Evolutionary conservation across 139 green algal genomes (phyloP).

Genomic region (Mychonastes homosphaera): DNA sequence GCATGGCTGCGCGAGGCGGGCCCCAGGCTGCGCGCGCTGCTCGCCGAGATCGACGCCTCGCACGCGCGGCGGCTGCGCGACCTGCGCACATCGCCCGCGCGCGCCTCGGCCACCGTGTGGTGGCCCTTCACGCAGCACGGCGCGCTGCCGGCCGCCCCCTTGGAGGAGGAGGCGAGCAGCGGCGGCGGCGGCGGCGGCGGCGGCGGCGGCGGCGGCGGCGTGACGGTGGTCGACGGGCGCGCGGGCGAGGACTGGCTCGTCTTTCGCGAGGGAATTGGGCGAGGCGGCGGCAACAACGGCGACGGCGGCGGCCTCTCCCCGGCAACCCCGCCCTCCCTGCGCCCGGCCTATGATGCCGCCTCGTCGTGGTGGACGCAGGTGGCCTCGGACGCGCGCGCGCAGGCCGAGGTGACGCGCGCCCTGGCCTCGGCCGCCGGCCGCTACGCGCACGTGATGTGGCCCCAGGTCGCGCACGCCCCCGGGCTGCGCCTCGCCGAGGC

Average conservation of each 20-base stretch:
- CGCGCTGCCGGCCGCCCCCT: constrained; percentile 15
- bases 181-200: background rate
- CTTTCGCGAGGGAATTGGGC: constrained; percentile 14
- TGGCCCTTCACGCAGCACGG: constrained; percentile 97
- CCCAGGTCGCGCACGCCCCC: constrained; percentile 55
- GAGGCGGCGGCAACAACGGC: constrained; percentile 11
- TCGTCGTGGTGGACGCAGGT: constrained; percentile 97
- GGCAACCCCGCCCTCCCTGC: constrained; percentile 13
- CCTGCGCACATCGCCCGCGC: constrained; percentile 21
- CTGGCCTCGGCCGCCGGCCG: constrained; percentile 58
- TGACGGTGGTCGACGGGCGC: constrained; percentile 79
- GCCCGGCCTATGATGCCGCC: constrained; percentile 70
- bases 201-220: constrained; percentile 2
- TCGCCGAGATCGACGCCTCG: constrained; percentile 21
- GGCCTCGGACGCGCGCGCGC: constrained; percentile 40
- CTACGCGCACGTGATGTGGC: constrained; percentile 94
- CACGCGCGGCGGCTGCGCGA: constrained; percentile 35
- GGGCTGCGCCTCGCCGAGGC: constrained; percentile 39
- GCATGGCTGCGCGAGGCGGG: constrained; percentile 47
- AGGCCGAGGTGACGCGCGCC: constrained; percentile 47
- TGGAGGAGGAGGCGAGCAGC: background rate
- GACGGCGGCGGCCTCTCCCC: constrained; percentile 6
- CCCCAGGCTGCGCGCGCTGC: constrained; percentile 39
- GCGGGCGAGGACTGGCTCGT: constrained; percentile 68
- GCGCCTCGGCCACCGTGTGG: constrained; percentile 57